Conservation (phyloP, 1,284 basidiomycete genomes). For the Kwoniella shivajii region DNA sequence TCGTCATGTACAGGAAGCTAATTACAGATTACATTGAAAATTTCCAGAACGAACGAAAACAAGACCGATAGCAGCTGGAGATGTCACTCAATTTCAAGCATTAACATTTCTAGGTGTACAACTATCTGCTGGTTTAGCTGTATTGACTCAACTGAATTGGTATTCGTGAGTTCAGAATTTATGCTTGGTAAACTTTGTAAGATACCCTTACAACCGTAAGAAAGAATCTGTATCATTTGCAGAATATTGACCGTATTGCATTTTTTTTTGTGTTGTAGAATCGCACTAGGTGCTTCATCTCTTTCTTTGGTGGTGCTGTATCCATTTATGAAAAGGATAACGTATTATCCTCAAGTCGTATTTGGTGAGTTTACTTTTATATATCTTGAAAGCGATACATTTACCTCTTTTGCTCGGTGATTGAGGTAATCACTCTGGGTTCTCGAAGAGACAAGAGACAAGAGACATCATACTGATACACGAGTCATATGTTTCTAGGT, state of each 20-base stretch:
- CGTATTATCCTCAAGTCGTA: conserved; percentile 94
- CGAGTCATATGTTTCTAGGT: too few relatives aligned
- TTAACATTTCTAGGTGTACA: conserved; percentile 81
- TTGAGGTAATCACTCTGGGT: too few relatives aligned
- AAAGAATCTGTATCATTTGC: too few relatives aligned
- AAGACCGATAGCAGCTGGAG: conserved; percentile 77
- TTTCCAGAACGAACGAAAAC: conserved; percentile 63
- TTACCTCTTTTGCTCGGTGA: background rate
- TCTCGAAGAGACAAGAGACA: too few relatives aligned
- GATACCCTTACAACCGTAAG: too few relatives aligned
- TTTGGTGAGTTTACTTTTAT: conserved; percentile 65
- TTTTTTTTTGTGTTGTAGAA: too few relatives aligned
- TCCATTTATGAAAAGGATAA: conserved; percentile 96
- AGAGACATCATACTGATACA: too few relatives aligned
- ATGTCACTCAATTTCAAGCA: conserved; percentile 75
- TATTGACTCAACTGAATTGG: conserved; percentile 89
- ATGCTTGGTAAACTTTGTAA: background rate
- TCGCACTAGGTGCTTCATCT: conserved; percentile 86
- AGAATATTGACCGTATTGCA: too few relatives aligned
- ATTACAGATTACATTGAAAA: background rate
- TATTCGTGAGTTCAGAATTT: conserved; percentile 68
- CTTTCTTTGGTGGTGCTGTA: conserved; percentile 85
- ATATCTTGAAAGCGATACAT: background rate
- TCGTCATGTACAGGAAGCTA: background rate
- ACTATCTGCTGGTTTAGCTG: conserved; percentile 79